Conservation (phyloP, 306 rosid species). For the Datisca glomerata region DNA sequence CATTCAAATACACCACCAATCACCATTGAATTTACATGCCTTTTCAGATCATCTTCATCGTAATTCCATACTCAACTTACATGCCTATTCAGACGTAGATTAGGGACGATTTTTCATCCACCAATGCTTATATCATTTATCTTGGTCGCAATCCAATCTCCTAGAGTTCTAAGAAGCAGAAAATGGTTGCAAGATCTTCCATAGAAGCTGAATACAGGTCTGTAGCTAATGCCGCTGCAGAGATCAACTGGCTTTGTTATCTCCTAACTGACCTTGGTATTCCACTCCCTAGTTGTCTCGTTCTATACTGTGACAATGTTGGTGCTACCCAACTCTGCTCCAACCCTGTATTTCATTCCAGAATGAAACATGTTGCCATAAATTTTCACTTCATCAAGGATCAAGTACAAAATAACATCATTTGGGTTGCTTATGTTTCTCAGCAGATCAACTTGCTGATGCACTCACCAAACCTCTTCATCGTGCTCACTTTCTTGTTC, state of each 20-base stretch:
- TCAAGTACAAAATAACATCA: not conserved
- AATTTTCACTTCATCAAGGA: not conserved
- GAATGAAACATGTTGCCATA: constrained; percentile 6
- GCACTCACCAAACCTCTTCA: not conserved
- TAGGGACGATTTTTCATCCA: too few species aligned
- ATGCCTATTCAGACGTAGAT: too few species aligned
- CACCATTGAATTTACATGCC: too few species aligned
- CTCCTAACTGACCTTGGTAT: not conserved
- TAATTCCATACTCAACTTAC: too few species aligned
- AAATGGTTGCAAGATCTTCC: not conserved
- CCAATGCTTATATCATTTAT: too few species aligned
- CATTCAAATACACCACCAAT: too few species aligned
- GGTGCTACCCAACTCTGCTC: not conserved
- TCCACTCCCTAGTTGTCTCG: not conserved
- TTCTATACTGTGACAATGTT: not conserved
- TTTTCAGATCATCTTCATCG: too few species aligned
- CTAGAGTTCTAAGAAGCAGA: not conserved
- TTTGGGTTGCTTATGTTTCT: not conserved
- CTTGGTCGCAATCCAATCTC: not conserved
- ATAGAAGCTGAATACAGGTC: not conserved
- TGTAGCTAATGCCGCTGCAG: not conserved
- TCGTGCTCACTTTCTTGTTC: not conserved
- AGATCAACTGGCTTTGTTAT: not conserved
- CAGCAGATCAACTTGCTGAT: not conserved
- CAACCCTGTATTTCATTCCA: not conserved